A percentile compares a stretch with the other conserved stretches of the same genome.
Evolutionary conservation across 2,329 filamentous ascomycete species (phyloP).

Genomic region (Ophiostoma tasmaniense): DNA sequence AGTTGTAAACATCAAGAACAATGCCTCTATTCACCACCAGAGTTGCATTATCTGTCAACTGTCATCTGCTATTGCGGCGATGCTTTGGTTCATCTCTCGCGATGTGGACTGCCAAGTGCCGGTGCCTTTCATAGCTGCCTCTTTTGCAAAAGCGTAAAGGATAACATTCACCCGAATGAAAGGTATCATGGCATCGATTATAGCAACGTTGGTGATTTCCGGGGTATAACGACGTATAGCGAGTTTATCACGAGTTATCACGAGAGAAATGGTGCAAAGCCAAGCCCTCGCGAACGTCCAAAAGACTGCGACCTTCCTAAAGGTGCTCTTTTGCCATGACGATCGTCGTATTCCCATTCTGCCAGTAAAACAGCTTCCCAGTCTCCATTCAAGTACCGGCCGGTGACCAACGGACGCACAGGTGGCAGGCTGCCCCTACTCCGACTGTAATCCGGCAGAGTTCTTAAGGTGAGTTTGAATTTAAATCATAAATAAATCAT

Average conservation of each 20-base stretch:
- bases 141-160: slow-evolving; percentile 1
- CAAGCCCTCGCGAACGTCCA: not conserved
- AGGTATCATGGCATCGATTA: not conserved
- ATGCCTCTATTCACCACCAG: not conserved
- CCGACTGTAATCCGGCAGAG: not conserved
- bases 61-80: not conserved
- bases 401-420: not conserved
- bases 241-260: not conserved
- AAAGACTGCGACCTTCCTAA: slow-evolving; percentile 2
- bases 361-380: not conserved
- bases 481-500: not conserved
- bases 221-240: not conserved
- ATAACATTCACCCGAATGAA: not conserved
- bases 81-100: not conserved
- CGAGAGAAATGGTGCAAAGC: not conserved
- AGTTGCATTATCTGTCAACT: slow-evolving; percentile 1
- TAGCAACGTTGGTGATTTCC: not conserved
- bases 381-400: not conserved
- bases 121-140: not conserved
- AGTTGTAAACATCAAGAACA: not conserved
- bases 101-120: not conserved
- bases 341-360: not conserved
- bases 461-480: not conserved
- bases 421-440: not conserved
- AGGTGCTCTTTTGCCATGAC: not conserved